Conservation (phyloP, 345 rosid genomes). For the Syzygium grande region DNA sequence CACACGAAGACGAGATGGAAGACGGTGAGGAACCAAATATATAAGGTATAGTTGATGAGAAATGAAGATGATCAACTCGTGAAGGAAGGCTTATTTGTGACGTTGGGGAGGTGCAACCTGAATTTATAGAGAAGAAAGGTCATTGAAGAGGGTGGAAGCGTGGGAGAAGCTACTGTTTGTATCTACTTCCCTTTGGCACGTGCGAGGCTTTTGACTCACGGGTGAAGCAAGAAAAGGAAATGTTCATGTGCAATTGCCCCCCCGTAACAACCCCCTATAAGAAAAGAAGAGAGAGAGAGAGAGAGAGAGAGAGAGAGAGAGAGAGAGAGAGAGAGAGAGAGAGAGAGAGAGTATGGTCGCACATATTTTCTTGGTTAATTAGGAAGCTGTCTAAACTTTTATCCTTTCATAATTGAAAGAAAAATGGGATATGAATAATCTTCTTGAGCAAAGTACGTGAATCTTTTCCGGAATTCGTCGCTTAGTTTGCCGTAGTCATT, state of each 20-base stretch:
- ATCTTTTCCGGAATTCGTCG: background rate
- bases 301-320: background rate
- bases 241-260: background rate
- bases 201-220: conserved; percentile 23
- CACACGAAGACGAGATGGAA: background rate
- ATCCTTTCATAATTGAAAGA: background rate
- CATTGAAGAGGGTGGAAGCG: background rate
- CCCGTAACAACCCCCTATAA: background rate
- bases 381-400: background rate
- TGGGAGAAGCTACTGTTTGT: background rate
- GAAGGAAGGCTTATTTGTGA: background rate
- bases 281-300: background rate
- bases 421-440: background rate
- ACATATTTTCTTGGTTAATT: background rate
- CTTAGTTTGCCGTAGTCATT: background rate
- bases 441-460: background rate
- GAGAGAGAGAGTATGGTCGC: background rate
- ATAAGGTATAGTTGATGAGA: background rate
- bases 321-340: background rate
- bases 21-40: background rate
- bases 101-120: background rate
- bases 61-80: background rate
- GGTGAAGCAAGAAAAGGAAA: conserved; percentile 6
- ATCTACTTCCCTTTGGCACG: conserved; percentile 8
- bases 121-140: background rate